Conservation (phyloP, 2,329 filamentous ascomycete genomes). For the Paecilomyces formosus region DNA sequence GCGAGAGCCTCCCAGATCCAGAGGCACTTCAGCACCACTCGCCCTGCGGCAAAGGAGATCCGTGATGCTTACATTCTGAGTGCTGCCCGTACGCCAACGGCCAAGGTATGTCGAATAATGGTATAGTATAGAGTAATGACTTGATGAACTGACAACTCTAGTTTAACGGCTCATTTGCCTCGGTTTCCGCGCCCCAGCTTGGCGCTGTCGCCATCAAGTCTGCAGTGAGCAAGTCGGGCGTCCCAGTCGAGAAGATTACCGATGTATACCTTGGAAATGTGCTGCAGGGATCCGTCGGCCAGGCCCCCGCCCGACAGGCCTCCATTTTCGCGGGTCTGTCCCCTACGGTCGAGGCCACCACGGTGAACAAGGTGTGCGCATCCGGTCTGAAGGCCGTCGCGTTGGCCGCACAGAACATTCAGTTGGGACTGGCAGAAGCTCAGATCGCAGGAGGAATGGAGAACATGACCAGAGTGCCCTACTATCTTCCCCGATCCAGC, state of each 20-base stretch:
- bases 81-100: slow-evolving; percentile 80
- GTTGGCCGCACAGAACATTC: slow-evolving; percentile 88
- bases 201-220: slow-evolving; percentile 88
- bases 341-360: slow-evolving; percentile 74
- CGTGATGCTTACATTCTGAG: slow-evolving; percentile 92
- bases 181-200: slow-evolving; percentile 76
- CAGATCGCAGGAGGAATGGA: slow-evolving; percentile 96
- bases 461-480: slow-evolving; percentile 91
- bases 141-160: slow-evolving; percentile 30
- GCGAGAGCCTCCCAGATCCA: slow-evolving; percentile 41
- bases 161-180: slow-evolving; percentile 91
- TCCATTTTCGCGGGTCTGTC: slow-evolving; percentile 80
- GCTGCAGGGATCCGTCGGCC: slow-evolving; percentile 72
- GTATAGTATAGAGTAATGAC: neutral
- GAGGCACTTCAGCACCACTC: slow-evolving; percentile 46
- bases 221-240: slow-evolving; percentile 75
- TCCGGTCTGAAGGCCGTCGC: slow-evolving; percentile 89
- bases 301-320: slow-evolving; percentile 88
- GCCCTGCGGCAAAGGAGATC: slow-evolving; percentile 54
- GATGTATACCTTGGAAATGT: slow-evolving; percentile 99
- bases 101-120: slow-evolving; percentile 56
- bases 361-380: slow-evolving; percentile 97
- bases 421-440: slow-evolving; percentile 79
- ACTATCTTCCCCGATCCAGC: slow-evolving; percentile 78
- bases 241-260: slow-evolving; percentile 72